Conservation (phyloP, 768 basidiomycete genomes). For the Lactarius deliciosus region DNA sequence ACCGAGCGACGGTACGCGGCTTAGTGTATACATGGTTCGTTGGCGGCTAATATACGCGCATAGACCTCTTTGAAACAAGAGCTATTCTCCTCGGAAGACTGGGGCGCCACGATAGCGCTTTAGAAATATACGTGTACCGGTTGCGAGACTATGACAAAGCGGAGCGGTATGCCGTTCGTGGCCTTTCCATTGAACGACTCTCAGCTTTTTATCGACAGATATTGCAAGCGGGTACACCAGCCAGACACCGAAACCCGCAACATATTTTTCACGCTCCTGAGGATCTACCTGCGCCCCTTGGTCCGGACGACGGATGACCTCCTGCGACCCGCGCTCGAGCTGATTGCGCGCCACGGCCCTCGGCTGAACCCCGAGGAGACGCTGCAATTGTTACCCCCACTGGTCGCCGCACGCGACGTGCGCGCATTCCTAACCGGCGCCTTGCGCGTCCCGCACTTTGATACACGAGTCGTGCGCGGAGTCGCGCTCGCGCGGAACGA, state of each 20-base stretch:
- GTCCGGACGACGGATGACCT: conserved; percentile 52
- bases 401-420: conserved; percentile 82
- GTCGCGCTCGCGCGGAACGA: conserved; percentile 77
- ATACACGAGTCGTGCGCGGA: conserved; percentile 65
- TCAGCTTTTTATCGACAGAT: conserved; percentile 46
- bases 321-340: conserved; percentile 79
- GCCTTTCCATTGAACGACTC: neutral
- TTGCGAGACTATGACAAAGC: conserved; percentile 83
- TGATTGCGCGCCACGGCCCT: conserved; percentile 81
- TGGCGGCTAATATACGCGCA: conserved; percentile 4
- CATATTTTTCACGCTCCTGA: conserved; percentile 83
- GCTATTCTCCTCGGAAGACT: conserved; percentile 89
- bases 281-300: conserved; percentile 81
- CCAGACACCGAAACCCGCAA: conserved; percentile 51
- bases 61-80: conserved; percentile 87
- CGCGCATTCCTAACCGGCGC: conserved; percentile 73
- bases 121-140: conserved; percentile 92
- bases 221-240: conserved; percentile 83
- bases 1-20: conserved; percentile 68
- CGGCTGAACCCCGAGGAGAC: conserved; percentile 82
- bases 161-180: conserved; percentile 63
- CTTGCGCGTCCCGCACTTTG: conserved; percentile 63
- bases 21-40: neutral
- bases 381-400: conserved; percentile 83
- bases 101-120: conserved; percentile 88